These are phyloP conservation scores for Huntiella savannae DNA, from an alignment of 2,329 filamentous ascomycete genomes.

Conservation along the genomic window DNA sequence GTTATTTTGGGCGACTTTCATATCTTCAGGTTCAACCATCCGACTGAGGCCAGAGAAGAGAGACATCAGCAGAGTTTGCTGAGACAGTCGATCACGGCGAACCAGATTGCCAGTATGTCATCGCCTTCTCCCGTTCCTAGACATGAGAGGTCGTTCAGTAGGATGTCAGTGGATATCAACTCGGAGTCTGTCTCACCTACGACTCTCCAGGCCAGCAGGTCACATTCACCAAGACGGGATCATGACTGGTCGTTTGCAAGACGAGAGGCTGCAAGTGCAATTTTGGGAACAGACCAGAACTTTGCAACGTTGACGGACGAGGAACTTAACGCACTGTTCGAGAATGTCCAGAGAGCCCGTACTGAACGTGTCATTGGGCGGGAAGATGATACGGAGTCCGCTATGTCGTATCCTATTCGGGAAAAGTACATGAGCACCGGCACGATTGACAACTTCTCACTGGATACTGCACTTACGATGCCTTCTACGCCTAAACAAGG, in stretches of 20 bases:
- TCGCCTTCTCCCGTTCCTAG: slow-evolving; percentile 4
- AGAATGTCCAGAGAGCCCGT: slow-evolving; percentile 77
- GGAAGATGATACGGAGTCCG: slow-evolving; percentile 79
- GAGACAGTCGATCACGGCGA: slow-evolving; percentile 50
- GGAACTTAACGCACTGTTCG: slow-evolving; percentile 80
- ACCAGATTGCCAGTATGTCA: slow-evolving; percentile 33
- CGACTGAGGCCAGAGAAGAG: slow-evolving; percentile 85
- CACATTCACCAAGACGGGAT: slow-evolving; percentile 61
- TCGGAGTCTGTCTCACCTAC: slow-evolving; percentile 20
- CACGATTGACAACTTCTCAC: slow-evolving; percentile 85
- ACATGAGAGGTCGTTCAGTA: slow-evolving; percentile 68
- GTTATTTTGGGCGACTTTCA: slow-evolving; percentile 96
- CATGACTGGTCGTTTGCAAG: slow-evolving; percentile 91
- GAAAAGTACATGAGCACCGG: slow-evolving; percentile 94
- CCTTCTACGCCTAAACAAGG: slow-evolving; percentile 72
- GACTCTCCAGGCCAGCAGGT: slow-evolving; percentile 30
- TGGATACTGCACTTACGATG: slow-evolving; percentile 87
- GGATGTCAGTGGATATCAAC: slow-evolving; percentile 53
- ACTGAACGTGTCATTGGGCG: slow-evolving; percentile 54
- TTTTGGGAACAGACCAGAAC: slow-evolving; percentile 79
- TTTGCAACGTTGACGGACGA: slow-evolving; percentile 81
- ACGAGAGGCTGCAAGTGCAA: slow-evolving; percentile 77
- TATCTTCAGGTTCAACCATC: slow-evolving; percentile 96
- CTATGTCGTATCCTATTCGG: slow-evolving; percentile 67
- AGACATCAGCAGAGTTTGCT: slow-evolving; percentile 50